Percentiles rank a stretch among this genome's conserved stretches.
Conservation (phyloP, 2,329 filamentous ascomycete genomes). For the Hymenotorrendiella dingleyae region DNA sequence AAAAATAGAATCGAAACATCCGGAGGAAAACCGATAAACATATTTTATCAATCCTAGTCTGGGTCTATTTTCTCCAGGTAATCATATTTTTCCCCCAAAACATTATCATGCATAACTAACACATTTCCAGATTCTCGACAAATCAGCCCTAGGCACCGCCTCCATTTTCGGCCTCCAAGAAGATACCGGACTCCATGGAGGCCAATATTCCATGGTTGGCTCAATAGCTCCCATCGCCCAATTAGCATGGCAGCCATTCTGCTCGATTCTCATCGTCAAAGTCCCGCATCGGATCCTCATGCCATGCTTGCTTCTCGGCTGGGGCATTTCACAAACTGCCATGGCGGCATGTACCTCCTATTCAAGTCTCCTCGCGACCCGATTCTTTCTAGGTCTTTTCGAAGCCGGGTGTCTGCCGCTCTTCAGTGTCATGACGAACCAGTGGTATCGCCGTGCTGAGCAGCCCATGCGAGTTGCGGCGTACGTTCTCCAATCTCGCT, state of each 20-base stretch:
- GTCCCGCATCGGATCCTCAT: conserved; percentile 54
- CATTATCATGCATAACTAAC: too few species aligned
- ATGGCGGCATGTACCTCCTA: conserved; percentile 54
- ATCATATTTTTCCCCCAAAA: too few species aligned
- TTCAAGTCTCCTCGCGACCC: conserved; percentile 65
- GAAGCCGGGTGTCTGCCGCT: conserved; percentile 51
- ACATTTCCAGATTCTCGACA: conserved; percentile 36
- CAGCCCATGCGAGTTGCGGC: conserved; percentile 33
- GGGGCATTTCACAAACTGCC: conserved; percentile 41
- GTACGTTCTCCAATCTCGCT: too few species aligned
- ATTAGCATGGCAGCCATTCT: conserved; percentile 55
- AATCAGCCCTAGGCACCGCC: conserved; percentile 49
- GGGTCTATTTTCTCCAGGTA: conserved; percentile 52
- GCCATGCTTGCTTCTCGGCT: conserved; percentile 41
- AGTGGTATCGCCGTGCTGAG: conserved; percentile 35
- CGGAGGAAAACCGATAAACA: conserved; percentile 54
- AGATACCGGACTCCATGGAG: conserved; percentile 46
- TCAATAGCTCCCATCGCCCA: conserved; percentile 55
- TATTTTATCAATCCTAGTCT: conserved; percentile 49
- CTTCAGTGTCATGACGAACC: conserved; percentile 34
- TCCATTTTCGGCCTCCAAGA: conserved; percentile 53
- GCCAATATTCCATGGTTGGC: conserved; percentile 48
- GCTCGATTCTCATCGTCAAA: conserved; percentile 53
- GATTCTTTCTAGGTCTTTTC: conserved; percentile 78
- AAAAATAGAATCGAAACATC: conserved; percentile 46